Evolutionary conservation across 1,284 basidiomycete species (phyloP), one percentile per base, ranked within the genome.

Genomic region (Phaffia rhodozyma): DNA sequence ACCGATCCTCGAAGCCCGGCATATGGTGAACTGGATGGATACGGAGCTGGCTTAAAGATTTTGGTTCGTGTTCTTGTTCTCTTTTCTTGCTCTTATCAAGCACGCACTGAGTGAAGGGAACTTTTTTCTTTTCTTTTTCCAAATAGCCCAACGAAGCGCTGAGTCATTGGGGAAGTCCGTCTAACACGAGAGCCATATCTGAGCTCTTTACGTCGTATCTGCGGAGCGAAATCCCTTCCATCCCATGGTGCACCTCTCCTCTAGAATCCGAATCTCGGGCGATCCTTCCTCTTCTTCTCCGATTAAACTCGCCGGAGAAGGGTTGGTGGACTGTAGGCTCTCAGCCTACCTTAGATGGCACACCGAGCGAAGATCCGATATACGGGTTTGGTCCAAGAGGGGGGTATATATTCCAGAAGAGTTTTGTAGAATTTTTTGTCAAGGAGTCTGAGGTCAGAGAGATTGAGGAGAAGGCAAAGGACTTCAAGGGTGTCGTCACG

Each of bases 251-350:
- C 23, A 84, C 87, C 52, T 81, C 81, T 1, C 86, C 93, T 0
- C 80, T 97, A 21, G 90, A 87, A 29, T 79, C 83, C 3, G 96
- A 99, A 77, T 93, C 94, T 0, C 74, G 80, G 47, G 82, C 83
- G 60, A 97, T 99, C 65, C 80, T 96, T 20, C 78, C 83, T 1
- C 81, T 89, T 67, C 82, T 98, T 21, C 82, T 90, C 68, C 78
- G 78, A 60, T 80, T 99, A 62, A 98, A 77, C 69, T 73, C 74
- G 3, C 62, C 89, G 6, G 74, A 78, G 50, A 76, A 78, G 63
- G 86, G 86, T 2, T 89, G 90, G 83, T 96, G 94, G 90, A 97
- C 96, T 3, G 89, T 98, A 30, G 91, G 91, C 9, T 97, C 92
- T 23, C 96, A 98, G 75, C 94, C 96, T 23, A 88, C 91, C 1